Evolutionary conservation across 2,329 filamentous ascomycete genomes (phyloP).

Genomic region (Aspergillus aculeatus): DNA sequence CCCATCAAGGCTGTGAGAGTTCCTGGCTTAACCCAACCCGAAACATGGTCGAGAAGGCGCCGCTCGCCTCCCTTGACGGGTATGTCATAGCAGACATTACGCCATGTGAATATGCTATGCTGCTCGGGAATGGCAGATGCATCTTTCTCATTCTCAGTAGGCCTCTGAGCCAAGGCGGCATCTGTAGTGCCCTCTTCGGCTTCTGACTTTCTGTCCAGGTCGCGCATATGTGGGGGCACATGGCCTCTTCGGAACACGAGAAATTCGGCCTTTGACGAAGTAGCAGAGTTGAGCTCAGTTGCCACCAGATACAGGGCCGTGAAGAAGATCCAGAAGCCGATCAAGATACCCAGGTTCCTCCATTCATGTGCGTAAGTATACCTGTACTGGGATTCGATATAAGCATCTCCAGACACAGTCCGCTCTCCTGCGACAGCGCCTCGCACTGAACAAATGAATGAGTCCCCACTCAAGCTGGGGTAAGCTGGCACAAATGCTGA

Average conservation of each 20-base stretch:
- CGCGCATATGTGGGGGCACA: slow-evolving; percentile 42
- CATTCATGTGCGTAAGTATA: slow-evolving; percentile 61
- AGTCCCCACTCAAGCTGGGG: slow-evolving; percentile 43
- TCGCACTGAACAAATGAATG: slow-evolving; percentile 55
- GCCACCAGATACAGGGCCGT: slow-evolving; percentile 62
- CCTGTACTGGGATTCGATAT: slow-evolving; percentile 55
- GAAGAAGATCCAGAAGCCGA: slow-evolving; percentile 65
- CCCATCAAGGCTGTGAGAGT: slow-evolving; percentile 60
- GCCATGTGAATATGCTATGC: slow-evolving; percentile 51
- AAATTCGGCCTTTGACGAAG: slow-evolving; percentile 64
- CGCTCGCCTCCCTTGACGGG: slow-evolving; percentile 51
- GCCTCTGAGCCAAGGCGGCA: slow-evolving; percentile 13
- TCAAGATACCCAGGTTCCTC: slow-evolving; percentile 68
- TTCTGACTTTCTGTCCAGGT: slow-evolving; percentile 23
- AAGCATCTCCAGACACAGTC: slow-evolving; percentile 61
- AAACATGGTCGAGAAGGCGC: slow-evolving; percentile 55
- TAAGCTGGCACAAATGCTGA: slow-evolving; percentile 49
- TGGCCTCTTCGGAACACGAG: slow-evolving; percentile 64
- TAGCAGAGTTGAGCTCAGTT: slow-evolving; percentile 64
- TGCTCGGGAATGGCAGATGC: slow-evolving; percentile 32
- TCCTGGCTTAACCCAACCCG: slow-evolving; percentile 57
- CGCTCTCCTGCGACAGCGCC: slow-evolving; percentile 56
- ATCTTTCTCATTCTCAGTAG: slow-evolving; percentile 15
- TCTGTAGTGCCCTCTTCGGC: slow-evolving; percentile 20
- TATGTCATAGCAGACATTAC: slow-evolving; percentile 56